Evolutionary conservation across 2,329 filamentous ascomycete species (phyloP).

Genomic region (Cercospora zeina): DNA sequence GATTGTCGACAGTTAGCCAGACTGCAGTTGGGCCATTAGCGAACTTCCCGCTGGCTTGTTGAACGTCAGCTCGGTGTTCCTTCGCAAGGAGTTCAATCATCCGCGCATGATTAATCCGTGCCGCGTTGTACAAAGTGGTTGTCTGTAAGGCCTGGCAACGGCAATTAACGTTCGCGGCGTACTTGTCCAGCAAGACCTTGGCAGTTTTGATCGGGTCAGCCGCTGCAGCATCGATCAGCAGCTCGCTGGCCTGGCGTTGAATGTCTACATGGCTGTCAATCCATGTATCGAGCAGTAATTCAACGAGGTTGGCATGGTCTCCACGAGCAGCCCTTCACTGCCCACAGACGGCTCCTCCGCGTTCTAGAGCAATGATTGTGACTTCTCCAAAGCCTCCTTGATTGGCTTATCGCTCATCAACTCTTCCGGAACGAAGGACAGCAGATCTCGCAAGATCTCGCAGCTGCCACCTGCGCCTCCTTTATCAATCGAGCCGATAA

Average conservation of each 20-base stretch:
- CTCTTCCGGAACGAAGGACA: neutral
- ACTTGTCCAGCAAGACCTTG: slow-evolving; percentile 10
- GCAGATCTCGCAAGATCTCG: slow-evolving; percentile 13
- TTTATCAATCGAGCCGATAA: slow-evolving; percentile 14
- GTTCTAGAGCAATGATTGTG: too few relatives aligned
- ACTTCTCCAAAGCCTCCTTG: neutral
- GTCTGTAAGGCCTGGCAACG: neutral
- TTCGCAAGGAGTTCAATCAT: slow-evolving; percentile 19
- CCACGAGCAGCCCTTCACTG: neutral
- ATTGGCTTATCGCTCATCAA: neutral
- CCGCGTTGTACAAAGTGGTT: slow-evolving; percentile 12
- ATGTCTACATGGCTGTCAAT: neutral
- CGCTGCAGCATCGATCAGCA: slow-evolving; percentile 9
- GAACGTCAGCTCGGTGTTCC: slow-evolving; percentile 16
- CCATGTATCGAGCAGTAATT: slow-evolving; percentile 1
- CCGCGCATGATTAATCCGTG: neutral
- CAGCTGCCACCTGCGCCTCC: slow-evolving; percentile 11
- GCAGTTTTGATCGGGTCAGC: slow-evolving; percentile 4
- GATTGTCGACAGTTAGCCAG: slow-evolving; percentile 20
- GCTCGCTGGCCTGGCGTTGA: neutral
- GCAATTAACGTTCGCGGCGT: slow-evolving; percentile 13
- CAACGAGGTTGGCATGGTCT: slow-evolving; percentile 1
- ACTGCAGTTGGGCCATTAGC: slow-evolving; percentile 23
- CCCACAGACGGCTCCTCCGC: too few relatives aligned
- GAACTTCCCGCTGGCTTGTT: slow-evolving; percentile 19